phyloP scores from a whole-genome alignment of 2,329 filamentous ascomycete genomes.

The Orbilia quercus region DNA sequence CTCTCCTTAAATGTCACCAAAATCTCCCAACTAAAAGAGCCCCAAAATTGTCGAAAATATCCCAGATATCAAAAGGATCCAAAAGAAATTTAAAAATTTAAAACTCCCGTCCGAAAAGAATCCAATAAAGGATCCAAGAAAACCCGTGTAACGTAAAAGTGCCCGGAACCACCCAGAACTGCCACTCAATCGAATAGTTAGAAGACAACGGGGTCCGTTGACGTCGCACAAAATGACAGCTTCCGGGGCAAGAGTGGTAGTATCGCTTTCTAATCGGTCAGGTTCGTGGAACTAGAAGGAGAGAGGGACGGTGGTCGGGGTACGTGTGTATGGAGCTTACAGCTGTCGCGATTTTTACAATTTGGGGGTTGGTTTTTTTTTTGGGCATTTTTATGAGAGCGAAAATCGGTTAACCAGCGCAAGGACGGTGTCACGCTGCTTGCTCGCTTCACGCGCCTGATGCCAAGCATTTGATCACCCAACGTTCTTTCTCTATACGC shows the following conservation, averaged over 20 bases:
- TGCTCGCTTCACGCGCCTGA: no score
- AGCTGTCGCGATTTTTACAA: background rate
- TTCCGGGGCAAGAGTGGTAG: background rate
- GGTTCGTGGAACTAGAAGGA: conserved; percentile 1
- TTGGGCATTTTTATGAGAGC: no score
- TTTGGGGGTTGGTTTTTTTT: background rate
- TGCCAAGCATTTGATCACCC: no score
- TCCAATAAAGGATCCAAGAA: background rate
- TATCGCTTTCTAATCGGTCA: background rate
- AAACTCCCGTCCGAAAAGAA: background rate
- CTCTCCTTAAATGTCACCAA: conserved; percentile 2
- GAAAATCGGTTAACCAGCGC: no score
- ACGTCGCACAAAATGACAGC: background rate
- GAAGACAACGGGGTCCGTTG: no score
- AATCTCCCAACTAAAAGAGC: conserved; percentile 7
- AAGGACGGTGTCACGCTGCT: no score
- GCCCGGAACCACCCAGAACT: background rate
- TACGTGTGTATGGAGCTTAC: background rate
- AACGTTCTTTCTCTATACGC: no score
- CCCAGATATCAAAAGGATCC: background rate
- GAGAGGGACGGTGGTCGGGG: background rate
- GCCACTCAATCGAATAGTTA: no score
- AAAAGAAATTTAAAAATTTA: background rate
- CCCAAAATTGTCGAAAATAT: background rate
- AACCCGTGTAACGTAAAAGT: conserved; percentile 8